Evolutionary conservation across 352 stramenopile genomes (phyloP).

Genomic region (Globisporangium cederbergense): DNA sequence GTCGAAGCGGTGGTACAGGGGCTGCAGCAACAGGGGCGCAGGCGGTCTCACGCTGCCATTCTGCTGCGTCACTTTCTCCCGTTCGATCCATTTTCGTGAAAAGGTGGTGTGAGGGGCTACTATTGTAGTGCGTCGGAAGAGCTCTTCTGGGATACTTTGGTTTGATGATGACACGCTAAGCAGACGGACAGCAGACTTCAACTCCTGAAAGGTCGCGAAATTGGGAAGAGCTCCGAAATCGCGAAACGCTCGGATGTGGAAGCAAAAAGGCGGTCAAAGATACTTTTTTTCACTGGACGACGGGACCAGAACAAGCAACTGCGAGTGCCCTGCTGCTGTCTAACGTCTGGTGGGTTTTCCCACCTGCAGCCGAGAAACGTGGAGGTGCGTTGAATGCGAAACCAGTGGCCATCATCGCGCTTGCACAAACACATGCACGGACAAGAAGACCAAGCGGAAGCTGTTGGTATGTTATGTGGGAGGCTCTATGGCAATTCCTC

Average conservation of each 20-base stretch:
- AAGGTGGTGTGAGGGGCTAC: background rate
- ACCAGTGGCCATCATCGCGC: no score
- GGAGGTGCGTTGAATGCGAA: no score
- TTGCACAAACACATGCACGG: no score
- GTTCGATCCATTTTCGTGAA: background rate
- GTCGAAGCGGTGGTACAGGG: background rate
- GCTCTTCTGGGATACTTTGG: no score
- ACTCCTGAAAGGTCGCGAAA: constrained; percentile 1
- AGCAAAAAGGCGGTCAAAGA: background rate
- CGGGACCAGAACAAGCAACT: no score
- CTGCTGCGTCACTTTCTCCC: constrained; percentile 6
- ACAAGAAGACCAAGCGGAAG: no score
- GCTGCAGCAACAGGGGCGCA: background rate
- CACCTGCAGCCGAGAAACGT: no score
- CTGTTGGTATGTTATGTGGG: no score
- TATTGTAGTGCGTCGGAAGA: background rate
- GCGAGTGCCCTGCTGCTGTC: no score
- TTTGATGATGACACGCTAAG: background rate
- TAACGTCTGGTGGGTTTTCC: no score
- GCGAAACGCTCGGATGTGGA: background rate
- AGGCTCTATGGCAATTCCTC: background rate
- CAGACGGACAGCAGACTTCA: background rate
- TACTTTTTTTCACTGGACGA: background rate
- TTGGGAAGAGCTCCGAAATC: background rate
- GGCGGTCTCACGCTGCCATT: background rate